Conservation (phyloP, 495 filamentous ascomycete genomes). For the Neurospora africana region DNA sequence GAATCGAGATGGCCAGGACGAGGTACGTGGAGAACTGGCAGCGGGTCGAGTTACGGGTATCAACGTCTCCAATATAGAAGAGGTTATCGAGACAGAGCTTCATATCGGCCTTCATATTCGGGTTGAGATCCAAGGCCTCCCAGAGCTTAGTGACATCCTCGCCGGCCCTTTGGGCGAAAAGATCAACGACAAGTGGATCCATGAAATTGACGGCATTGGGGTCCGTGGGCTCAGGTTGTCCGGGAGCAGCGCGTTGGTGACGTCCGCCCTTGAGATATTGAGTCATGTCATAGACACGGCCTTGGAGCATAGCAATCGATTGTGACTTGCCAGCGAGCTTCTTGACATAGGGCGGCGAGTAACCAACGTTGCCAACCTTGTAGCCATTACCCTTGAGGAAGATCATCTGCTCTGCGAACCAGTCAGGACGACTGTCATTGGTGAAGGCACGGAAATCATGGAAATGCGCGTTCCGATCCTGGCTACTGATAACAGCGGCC, state of each 20-base stretch:
- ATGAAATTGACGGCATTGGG: slow-evolving; percentile 68
- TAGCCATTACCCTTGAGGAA: slow-evolving; percentile 58
- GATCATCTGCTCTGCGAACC: slow-evolving; percentile 81
- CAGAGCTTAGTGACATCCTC: slow-evolving; percentile 77
- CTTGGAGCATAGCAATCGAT: slow-evolving; percentile 68
- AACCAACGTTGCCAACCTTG: slow-evolving; percentile 83
- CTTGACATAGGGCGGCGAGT: slow-evolving; percentile 64
- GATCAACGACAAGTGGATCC: slow-evolving; percentile 56
- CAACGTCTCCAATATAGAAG: slow-evolving; percentile 87
- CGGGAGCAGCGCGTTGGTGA: slow-evolving; percentile 42
- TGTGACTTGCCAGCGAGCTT: slow-evolving; percentile 53
- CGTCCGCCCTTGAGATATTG: slow-evolving; percentile 73
- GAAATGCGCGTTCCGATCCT: slow-evolving; percentile 66
- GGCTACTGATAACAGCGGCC: slow-evolving; percentile 48
- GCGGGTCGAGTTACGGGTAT: slow-evolving; percentile 77
- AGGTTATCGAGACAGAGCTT: slow-evolving; percentile 83
- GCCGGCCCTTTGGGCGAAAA: slow-evolving; percentile 70
- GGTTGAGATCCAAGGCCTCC: slow-evolving; percentile 51
- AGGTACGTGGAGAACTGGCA: slow-evolving; percentile 90
- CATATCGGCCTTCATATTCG: slow-evolving; percentile 52
- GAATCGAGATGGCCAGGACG: slow-evolving; percentile 75
- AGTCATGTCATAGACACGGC: slow-evolving; percentile 83
- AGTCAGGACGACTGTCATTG: slow-evolving; percentile 74
- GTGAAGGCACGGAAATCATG: slow-evolving; percentile 88
- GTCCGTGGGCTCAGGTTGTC: slow-evolving; percentile 32